Base-by-base conservation (phyloP, 148 eudicot genomes). In the Dianthus caryophyllus region DNA sequence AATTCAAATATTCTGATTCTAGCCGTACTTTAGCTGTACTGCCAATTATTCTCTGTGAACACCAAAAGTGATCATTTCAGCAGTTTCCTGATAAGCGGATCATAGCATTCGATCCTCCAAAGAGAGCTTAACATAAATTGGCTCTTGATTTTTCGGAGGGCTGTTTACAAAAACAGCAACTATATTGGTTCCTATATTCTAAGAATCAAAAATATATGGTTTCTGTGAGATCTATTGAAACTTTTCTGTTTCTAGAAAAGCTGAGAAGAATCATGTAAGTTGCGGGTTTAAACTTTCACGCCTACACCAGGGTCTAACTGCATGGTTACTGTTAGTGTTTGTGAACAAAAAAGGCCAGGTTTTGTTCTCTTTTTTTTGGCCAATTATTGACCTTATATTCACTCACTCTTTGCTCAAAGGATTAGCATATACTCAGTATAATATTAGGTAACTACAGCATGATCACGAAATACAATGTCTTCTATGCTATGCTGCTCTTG, bases 111-210 rank as follows among this genome's bases (percentile, higher is more conserved):
- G 49, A 60, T 49, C 59, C 12, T 70, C 9, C 9, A 15, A 61
- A 49, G 73, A 54, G 64, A 18, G 56, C 21, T 13, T 30, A 4
- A 17, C 29, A 36, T 47, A 52, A 69, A 50, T 36, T 75, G 73
- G 26, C 78, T 68, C 73, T 75, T 75, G 26, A 60, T 41, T 47
- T 74, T 14, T 47, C n/a, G 38, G 58, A 60, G 64, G 36, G 67
- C 73, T 51, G 50, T 51, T 64, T 70, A 20, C 38, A 9, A 61
- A 50, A 50, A 49, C 24, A 70, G 38, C 30, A 43, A 38, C 50
- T 33, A 58, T 46, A 27, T 22, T 61, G 17, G 47, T 36, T 49
- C 25, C 31, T 7, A 8, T 47, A 21, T 61, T 48, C 73, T 49
- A 15, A 55, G 64, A 31, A 53, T 74, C 41, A n/a, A 29, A 59